phyloP scores from a whole-genome alignment of 2,329 filamentous ascomycete genomes.

The Coniochaeta hoffmannii region DNA sequence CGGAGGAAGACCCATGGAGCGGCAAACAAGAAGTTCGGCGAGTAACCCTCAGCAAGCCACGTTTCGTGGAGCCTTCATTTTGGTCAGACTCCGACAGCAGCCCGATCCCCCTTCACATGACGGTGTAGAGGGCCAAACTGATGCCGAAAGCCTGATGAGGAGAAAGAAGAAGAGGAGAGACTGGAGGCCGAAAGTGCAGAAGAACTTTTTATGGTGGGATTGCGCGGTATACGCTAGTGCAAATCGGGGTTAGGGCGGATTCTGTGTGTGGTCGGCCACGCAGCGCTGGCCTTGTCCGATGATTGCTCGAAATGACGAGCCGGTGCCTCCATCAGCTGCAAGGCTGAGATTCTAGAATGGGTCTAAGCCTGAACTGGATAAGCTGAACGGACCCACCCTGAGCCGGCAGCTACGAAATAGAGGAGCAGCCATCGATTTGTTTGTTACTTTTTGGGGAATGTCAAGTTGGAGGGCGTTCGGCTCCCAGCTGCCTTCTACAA shows the following conservation, averaged over 20 bases:
- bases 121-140: neutral
- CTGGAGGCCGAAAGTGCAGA: neutral
- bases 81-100: neutral
- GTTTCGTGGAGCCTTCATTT: neutral
- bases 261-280: neutral
- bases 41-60: slow-evolving; percentile 35
- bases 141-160: neutral
- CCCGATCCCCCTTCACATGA: neutral
- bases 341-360: neutral
- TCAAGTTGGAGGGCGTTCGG: no score
- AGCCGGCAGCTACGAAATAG: neutral
- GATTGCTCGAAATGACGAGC: neutral
- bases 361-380: neutral
- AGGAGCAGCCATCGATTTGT: no score
- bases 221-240: neutral
- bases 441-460: no score
- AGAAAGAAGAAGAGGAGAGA: neutral
- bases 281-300: neutral
- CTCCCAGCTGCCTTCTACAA: no score
- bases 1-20: slow-evolving; percentile 42
- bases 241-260: neutral
- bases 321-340: neutral
- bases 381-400: neutral
- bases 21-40: slow-evolving; percentile 17
- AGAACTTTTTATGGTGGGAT: neutral